Percentiles rank a stretch among this genome's conserved stretches.
These are phyloP conservation scores for Rhizopus sp. DNA, from an alignment of 371 early-diverging fungal species.

Conservation along the genomic window DNA sequence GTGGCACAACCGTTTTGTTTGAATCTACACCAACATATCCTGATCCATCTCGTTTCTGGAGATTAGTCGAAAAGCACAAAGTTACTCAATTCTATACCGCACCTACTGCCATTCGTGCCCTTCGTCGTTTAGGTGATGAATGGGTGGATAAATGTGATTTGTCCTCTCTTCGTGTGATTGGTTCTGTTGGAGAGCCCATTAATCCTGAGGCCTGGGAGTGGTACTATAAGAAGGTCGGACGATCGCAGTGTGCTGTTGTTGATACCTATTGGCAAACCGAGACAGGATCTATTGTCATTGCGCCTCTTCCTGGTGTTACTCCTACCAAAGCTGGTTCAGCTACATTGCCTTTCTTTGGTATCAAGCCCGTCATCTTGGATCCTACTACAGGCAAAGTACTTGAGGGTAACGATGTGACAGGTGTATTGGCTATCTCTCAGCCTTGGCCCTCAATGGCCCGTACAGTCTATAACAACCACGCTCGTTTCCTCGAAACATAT, in stretches of 20 bases:
- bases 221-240: slow-evolving; percentile 90
- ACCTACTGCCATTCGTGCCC: slow-evolving; percentile 95
- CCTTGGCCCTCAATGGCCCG: slow-evolving; percentile 97
- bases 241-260: slow-evolving; percentile 82
- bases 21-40: slow-evolving; percentile 92
- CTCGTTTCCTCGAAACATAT: slow-evolving; percentile 90
- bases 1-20: slow-evolving; percentile 91
- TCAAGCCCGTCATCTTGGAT: slow-evolving; percentile 86
- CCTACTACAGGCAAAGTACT: slow-evolving; percentile 75
- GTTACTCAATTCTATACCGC: slow-evolving; percentile 98
- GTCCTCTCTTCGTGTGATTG: slow-evolving; percentile 84
- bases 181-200: slow-evolving; percentile 98
- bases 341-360: slow-evolving; percentile 95
- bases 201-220: slow-evolving; percentile 97
- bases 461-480: slow-evolving; percentile 87
- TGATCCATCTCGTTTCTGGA: slow-evolving; percentile 79
- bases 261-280: slow-evolving; percentile 98
- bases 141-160: slow-evolving; percentile 74
- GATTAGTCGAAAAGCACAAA: slow-evolving; percentile 80
- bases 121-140: slow-evolving; percentile 84
- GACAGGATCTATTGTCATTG: slow-evolving; percentile 92
- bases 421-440: slow-evolving; percentile 83
- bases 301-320: slow-evolving; percentile 86
- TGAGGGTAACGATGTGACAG: slow-evolving; percentile 77
- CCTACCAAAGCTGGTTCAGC: slow-evolving; percentile 94